A percentile compares a stretch with the other conserved stretches of the same genome.
Evolutionary conservation across 2,329 filamentous ascomycete species (phyloP).

Genomic region (Fusarium mundagurra): DNA sequence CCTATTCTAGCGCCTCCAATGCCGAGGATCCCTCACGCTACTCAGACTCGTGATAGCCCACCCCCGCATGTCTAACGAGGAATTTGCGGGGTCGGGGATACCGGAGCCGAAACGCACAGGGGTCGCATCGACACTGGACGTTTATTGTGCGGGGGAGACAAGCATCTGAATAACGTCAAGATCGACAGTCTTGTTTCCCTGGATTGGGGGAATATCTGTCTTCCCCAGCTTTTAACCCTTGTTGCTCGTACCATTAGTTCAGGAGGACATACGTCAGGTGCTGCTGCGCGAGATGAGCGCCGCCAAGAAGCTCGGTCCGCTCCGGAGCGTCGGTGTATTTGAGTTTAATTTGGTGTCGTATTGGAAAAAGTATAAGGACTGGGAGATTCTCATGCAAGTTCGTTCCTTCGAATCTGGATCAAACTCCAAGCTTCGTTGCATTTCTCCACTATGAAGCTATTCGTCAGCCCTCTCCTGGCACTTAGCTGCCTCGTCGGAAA

Average conservation of each 20-base stretch:
- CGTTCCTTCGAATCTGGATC: too few species aligned
- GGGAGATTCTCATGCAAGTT: neutral
- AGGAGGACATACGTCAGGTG: conserved; percentile 14
- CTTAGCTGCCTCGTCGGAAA: conserved; percentile 10
- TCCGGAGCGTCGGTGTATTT: neutral
- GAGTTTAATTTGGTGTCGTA: neutral
- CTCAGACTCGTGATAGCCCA: neutral
- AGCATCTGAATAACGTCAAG: neutral
- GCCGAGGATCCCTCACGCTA: neutral
- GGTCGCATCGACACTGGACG: neutral
- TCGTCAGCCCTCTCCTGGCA: conserved; percentile 1
- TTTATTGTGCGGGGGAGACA: neutral
- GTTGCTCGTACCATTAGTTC: neutral
- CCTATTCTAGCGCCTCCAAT: neutral
- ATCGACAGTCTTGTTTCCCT: neutral
- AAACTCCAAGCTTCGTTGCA: neutral
- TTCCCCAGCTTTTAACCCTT: conserved; percentile 3
- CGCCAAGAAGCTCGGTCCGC: conserved; percentile 15
- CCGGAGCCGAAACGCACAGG: conserved; percentile 11
- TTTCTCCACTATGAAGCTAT: neutral
- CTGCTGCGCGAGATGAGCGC: neutral
- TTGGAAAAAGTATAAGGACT: conserved; percentile 2
- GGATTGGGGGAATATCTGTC: neutral
- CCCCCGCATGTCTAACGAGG: neutral
- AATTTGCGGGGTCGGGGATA: conserved; percentile 3